Evolutionary conservation across 1,284 basidiomycete genomes (phyloP).

Genomic region (Chondrostereum purpureum): DNA sequence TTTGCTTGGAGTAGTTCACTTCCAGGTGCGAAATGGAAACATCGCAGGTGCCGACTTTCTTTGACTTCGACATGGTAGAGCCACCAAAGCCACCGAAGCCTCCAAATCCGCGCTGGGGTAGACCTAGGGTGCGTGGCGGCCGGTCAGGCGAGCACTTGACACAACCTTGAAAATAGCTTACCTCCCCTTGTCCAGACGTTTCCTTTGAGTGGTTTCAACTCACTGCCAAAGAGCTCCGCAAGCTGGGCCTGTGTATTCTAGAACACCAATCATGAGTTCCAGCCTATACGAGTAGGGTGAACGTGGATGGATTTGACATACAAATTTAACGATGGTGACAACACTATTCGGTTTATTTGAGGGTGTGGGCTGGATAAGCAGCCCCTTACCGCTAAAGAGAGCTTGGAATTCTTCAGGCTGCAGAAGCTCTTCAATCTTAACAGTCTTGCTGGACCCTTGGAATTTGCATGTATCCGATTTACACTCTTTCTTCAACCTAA

Average conservation of each 20-base stretch:
- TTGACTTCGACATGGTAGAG: slow-evolving; percentile 27
- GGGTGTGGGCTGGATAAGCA: slow-evolving; percentile 27
- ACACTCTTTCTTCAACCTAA: slow-evolving; percentile 35
- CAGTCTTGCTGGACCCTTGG: slow-evolving; percentile 28
- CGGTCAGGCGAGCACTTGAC: not conserved
- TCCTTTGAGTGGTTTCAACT: slow-evolving; percentile 31
- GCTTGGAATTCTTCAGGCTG: slow-evolving; percentile 28
- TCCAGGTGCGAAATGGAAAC: slow-evolving; percentile 26
- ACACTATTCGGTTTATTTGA: slow-evolving; percentile 30
- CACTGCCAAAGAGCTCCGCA: slow-evolving; percentile 26
- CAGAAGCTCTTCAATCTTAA: slow-evolving; percentile 32
- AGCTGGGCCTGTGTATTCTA: slow-evolving; percentile 18
- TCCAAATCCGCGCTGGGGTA: slow-evolving; percentile 14
- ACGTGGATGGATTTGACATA: slow-evolving; percentile 14
- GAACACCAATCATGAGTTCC: too few species aligned
- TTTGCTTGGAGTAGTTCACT: slow-evolving; percentile 35
- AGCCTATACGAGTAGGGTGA: not conserved
- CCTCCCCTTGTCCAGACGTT: slow-evolving; percentile 25
- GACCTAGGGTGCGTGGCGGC: slow-evolving; percentile 12
- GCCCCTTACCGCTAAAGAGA: slow-evolving; percentile 30
- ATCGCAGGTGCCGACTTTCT: slow-evolving; percentile 26
- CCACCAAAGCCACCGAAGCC: slow-evolving; percentile 15
- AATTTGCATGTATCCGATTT: slow-evolving; percentile 34
- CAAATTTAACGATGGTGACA: slow-evolving; percentile 31
- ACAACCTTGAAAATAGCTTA: slow-evolving; percentile 5